phyloP scores from a whole-genome alignment of 2,329 filamentous ascomycete species.

The Drechslerella dactyloides region DNA sequence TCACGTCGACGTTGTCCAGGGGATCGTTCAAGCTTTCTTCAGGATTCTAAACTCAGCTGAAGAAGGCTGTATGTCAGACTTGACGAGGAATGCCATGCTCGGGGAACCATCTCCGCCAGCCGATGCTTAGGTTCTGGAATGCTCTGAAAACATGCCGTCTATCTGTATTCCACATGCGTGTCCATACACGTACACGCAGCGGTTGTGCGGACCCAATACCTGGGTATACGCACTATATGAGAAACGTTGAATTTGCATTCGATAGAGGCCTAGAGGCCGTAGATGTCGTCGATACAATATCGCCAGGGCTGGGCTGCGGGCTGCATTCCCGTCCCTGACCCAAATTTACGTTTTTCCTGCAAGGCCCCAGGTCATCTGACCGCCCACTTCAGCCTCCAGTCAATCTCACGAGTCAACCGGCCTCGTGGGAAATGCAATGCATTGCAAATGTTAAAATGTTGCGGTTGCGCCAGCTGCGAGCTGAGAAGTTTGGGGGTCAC shows the following conservation, averaged over 20 bases:
- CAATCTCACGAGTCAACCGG: conserved; percentile 5
- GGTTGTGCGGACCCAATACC: background rate
- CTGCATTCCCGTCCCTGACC: conserved; percentile 39
- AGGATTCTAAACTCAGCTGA: background rate
- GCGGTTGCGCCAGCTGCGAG: background rate
- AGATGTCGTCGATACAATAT: conserved; percentile 7
- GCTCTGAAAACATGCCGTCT: conserved; percentile 1
- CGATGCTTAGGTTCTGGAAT: background rate
- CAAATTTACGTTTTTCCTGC: conserved; percentile 30
- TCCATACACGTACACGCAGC: background rate
- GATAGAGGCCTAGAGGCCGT: background rate
- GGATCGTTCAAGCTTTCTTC: background rate
- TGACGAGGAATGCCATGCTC: background rate
- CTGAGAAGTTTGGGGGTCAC: conserved; percentile 4
- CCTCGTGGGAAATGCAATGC: conserved; percentile 16
- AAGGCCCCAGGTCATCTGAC: conserved; percentile 42
- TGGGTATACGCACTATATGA: too few relatives aligned
- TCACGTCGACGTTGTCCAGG: background rate
- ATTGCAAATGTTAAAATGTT: background rate
- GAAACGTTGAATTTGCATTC: too few relatives aligned
- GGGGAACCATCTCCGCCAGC: background rate
- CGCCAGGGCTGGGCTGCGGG: conserved; percentile 15
- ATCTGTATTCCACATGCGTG: background rate
- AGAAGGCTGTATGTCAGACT: background rate
- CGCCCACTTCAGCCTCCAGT: background rate